Conservation (phyloP, 2,329 filamentous ascomycete species). For the Lecanicillium sp. region DNA sequence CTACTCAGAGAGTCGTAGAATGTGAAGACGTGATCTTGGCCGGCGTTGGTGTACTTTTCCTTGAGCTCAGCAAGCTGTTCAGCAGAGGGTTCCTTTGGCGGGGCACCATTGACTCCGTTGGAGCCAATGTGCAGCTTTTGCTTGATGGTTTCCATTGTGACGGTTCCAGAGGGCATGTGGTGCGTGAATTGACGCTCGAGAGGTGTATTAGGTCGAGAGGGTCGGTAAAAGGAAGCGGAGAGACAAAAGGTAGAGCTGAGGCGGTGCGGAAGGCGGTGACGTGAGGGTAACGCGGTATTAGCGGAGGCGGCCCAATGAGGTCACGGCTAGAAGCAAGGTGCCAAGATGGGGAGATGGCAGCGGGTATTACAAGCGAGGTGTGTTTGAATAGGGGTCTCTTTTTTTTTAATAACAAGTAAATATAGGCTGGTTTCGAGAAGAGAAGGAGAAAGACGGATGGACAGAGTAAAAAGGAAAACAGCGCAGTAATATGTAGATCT, state of each 20-base stretch:
- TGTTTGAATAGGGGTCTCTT: too few relatives aligned
- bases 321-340: too few relatives aligned
- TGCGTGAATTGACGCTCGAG: conserved; percentile 7
- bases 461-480: too few relatives aligned
- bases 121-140: conserved; percentile 28
- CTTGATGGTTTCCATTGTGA: conserved; percentile 37
- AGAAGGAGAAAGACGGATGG: too few relatives aligned
- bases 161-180: conserved; percentile 9
- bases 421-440: too few relatives aligned
- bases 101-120: conserved; percentile 17
- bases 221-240: background rate
- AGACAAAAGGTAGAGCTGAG: background rate
- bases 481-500: too few relatives aligned
- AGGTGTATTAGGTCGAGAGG: conserved; percentile 2
- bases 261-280: background rate
- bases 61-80: conserved; percentile 64
- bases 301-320: background rate
- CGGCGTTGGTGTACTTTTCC: conserved; percentile 64
- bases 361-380: too few relatives aligned
- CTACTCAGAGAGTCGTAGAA: conserved; percentile 73
- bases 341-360: too few relatives aligned
- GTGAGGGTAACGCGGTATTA: background rate
- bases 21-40: conserved; percentile 70
- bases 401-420: too few relatives aligned
- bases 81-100: conserved; percentile 46